Base-by-base conservation (phyloP, 1,139 yeast species). In the Taphrina wiesneri region DNA sequence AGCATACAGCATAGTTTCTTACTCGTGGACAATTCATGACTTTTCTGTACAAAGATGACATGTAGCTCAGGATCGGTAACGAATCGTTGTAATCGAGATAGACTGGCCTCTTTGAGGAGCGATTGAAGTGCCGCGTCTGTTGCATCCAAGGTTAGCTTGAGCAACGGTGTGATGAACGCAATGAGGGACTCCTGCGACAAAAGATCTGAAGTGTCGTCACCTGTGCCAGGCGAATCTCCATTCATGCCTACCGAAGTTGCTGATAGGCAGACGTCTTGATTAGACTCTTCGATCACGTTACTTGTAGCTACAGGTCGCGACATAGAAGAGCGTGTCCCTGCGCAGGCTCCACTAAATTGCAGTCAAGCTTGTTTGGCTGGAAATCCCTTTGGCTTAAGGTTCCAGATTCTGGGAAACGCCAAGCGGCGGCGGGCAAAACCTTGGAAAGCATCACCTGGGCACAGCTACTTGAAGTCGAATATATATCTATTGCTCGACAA, bases 21-120 rank as follows among this genome's bases (percentile, higher is more conserved):
- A 45, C 49, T 23, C 49, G 28, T 23, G n/a, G 49, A 21, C 26
- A 28, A 45, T 21, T 26, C 28, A 45, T 45, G 43, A 46, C 28
- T 21, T 25, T 51, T 39, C 30, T 43, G 54, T 26, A 60, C 41
- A 46, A 60, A 60, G 43, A 60, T 56, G 26, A 60, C 57, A 13
- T 23, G 28, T n/a, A 30, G 23, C 15, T 43, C 17, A 25, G 64
- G 41, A 39, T 60, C 64, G 5, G 34, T 13, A 3, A 30, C 34
- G 51, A 51, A 60, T 34, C 57, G 56, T 9, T 34, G 32, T 15
- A 59, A 36, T 6, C 56, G 54, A 19, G 54, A 39, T 13, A 21
- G 25, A 15, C 26, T 23, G 25, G 28, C 25, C 17, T 34, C 30
- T 13, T 51, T 36, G 17, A 36, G 45, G 3, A 49, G 25, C 11